Base-by-base conservation (phyloP, 208 protist genomes). In the Balamuthia mandrillaris region DNA sequence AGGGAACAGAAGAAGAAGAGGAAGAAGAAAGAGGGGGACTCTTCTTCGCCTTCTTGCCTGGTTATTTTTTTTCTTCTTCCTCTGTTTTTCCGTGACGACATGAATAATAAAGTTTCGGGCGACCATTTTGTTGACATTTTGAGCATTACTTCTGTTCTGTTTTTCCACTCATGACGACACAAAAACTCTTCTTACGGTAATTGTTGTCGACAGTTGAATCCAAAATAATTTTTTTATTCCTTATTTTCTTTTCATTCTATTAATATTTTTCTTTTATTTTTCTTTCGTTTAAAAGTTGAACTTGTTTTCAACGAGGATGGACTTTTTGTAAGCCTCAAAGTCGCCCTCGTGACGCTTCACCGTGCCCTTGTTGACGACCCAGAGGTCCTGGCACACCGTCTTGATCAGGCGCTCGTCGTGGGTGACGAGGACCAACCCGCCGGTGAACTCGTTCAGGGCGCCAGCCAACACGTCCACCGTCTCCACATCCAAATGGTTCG, bases 401-500 rank as follows among this genome's bases (percentile, higher is more conserved):
- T 45, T 82, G 74, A 82, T 82, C 27, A 82, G 74, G 27, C 74
- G 21, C 51, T 82, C 74, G 89, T 99, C 97, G 90, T 98, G 97
- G 58, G 94, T 97, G 4, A 99, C 96, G 12, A 98, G 94, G 0
- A 99, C 92, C n/a, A 99, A 92, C 42, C 96, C 96, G 9, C 97
- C 97, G 41, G 95, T 81, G 45, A 92, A 95, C 1, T 74, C 33
- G 42, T 92, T 92, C 41, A 95, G 88, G n/a, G 88, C 91, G 1
- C 77, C 60, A 12, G 88, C 81, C 6, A 94, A 75, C 12, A 87
- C 54, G 82, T 98, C 97, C 85, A 98, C 98, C 18, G 94, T 97
- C 77, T 98, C 96, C 87, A 98, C 97, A 89, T 98, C 97, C 52
- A 98, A 89, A 87, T 98, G 96, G 88, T 99, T 99, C 1, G 97